Evolutionary conservation across 2,329 filamentous ascomycete genomes (phyloP), one percentile per base, ranked within the genome.

Genomic region (Venturia nashicola): DNA sequence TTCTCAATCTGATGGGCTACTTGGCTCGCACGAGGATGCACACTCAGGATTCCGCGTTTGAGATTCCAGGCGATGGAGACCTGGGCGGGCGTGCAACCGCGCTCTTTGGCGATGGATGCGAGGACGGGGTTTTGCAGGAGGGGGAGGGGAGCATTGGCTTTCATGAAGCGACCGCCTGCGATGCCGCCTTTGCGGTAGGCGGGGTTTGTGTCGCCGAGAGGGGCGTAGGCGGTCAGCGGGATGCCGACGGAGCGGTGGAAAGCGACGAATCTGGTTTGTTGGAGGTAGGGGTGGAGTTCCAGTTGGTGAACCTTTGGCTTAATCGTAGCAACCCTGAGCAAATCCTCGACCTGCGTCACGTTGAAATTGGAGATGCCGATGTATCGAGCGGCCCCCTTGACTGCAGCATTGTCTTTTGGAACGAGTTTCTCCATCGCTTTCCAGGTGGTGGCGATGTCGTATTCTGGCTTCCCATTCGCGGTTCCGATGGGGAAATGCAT

Each of bases 11-110:
- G 74, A 4, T 72, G 67, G 42, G 57, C 65, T 63, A 71, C 70
- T n/a, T 71, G 74, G 71, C 81, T 81, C 39, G 75, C 78, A 72
- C 83, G 83, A 2, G 81, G 79, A 62, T 84, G 77, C 9, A 83
- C 81, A 20, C 34, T 4, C 7, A 74, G 77, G 63, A 79, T 76
- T 5, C 81, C 80, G 48, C 76, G 74, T 0, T 77, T 76, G 51
- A 84, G 76, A 18, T 79, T 82, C 82, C 81, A 83, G 0, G 81
- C 82, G 42, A 84, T 72, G 12, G 80, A 77, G 51, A 80, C 77
- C 70, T 83, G 82, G 7, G 81, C 78, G 2, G 76, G 73, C 18
- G 68, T 76, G 72, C 82, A 83, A 61, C 73, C 71, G 65, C 83
- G 77, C 68, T 79, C 81, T 36, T 81, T 76, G 11, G 77, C 82